Base-by-base conservation (phyloP, 2,329 filamentous ascomycete species). In the Venturia nashicola region DNA sequence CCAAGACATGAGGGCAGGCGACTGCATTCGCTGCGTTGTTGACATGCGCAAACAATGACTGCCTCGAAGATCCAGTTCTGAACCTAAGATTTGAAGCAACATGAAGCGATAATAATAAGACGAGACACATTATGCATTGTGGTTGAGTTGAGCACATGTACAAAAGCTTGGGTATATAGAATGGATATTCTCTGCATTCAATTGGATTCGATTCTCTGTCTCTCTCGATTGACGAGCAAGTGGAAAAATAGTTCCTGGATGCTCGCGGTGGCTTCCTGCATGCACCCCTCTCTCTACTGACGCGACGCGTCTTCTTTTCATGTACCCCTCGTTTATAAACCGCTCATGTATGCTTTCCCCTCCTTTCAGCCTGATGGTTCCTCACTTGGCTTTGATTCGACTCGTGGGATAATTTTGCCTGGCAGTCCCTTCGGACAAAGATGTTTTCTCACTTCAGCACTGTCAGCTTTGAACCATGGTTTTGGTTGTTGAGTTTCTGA, bases 21-120 rank as follows among this genome's bases (percentile, higher is more conserved):
- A 97, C 77, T 99, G 94, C 78, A 97, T 99, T 72, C 90, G 94
- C 68, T 96, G 91, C 70, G 94, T 97, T 11, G 89, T 97, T 63
- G 85, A 86, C 67, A 85, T 86, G 83, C 68, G 73, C 65, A 70
- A 59, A 39, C 34, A 36, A 54, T 63, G 61, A 63, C 61, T 63
- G 51, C 51, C 51, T 57, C 46, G 46, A 51, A 51, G 46, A 27
- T 51, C 46, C 46, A 51, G 46, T 51, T 51, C 46, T 5, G 23
- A 27, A 27, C 39, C 51, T 27, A 57, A 57, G 23, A 57, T 57
- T 20, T 57, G 18, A 36, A n/a, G 51, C 14, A 32, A 57, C 46
- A 27, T 20, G 46, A 27, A 27, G 46, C 20, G 32, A 57, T 57
- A 27, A 23, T 36, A n/a, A 16, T 14, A 34, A 18, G 14, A 7